Evolutionary conservation across 2,329 filamentous ascomycete genomes (phyloP), one percentile per base, ranked within the genome.

Genomic region (Stemphylium beticola): DNA sequence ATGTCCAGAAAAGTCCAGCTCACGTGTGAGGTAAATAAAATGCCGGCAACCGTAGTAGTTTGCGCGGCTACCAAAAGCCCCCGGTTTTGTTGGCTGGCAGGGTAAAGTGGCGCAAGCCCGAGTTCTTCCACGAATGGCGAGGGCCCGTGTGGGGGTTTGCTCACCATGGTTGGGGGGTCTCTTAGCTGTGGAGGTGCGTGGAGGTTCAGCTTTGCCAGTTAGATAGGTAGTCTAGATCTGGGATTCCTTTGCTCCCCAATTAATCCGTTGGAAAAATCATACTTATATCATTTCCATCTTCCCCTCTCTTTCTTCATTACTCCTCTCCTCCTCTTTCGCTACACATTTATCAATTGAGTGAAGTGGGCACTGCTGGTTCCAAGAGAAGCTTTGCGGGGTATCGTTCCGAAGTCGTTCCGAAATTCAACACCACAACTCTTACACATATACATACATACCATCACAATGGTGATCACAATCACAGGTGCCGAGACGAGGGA

Each of bases 401-500:
- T 39, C 22, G 8, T 56, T 56, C 49, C 53, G 49, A 53, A 17
- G 36, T 22, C 29, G 31, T 56, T 56, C 53, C 53, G 53, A 56
- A 56, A 52, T 40, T 20, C 24, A 36, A 14, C 15, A 36, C 4
- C 32, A 43, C 17, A 37, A 49, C 46, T 38, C 20, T n/a, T n/a
- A 38, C 14, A 43, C 45, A 32, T 2, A 26, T 47, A 44, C 26
- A 26, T 24, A 41, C 17, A 49, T 18, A 49, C 18, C 34, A 42
- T 8, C 58, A 65, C 32, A 40, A 81, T 81, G 79, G 77, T 81
- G 14, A 49, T 54, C 26, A 81, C 77, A 26, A 81, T 82, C 49
- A 80, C 77, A 18, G 66, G 70, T 31, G 63, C 72, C 24, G 77
- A 78, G 60, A 81, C 79, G 55, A 74, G 76, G 62, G 79, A 82